Base-by-base conservation (phyloP, 345 rosid genomes). In the Eucalyptus regnans region DNA sequence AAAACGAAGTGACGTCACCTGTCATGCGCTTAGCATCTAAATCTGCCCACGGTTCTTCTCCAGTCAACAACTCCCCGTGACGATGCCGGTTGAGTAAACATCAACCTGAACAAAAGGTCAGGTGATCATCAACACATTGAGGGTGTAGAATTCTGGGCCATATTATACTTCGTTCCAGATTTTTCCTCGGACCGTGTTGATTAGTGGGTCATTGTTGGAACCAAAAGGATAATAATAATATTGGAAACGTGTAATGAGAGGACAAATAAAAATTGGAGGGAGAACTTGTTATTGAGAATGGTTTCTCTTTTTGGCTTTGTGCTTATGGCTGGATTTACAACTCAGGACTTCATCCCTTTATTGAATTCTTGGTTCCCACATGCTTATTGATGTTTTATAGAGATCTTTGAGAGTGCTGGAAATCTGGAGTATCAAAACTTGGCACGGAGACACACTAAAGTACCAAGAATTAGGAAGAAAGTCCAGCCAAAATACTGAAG, bases 1-100 rank as follows among this genome's bases (percentile, higher is more conserved):
- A 29, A 15, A 37, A 37, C 20, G 27, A 31, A 50, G 4, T 50
- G 20, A 90, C 8, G 29, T 29, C 87, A 94, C 96, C 97, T 88
- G 94, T 95, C 50, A 95, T 92, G 46, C 92, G 95, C 18, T 94
- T 94, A 18, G 92, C 94, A 91, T 94, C 96, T 90, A 95, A 90
- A 83, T 95, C 96, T 29, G 94, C 92, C 33, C 89, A 94, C 71
- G 97, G 97, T 89, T 94, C 96, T 88, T 94, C 97, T 44, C 97
- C 95, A 3, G 95, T 95, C 12, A 94, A 89, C 90, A 95, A 95
- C 89, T 95, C 97, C 95, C 94, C 92, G 94, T 49, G 89, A 94
- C 95, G 20, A 95, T 93, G 86, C 97, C 97, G 56, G 92, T 94
- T 43, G 97, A 95, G 91, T 94, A 94, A 86, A 92, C 93, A 89